Evolutionary conservation across 2,329 filamentous ascomycete genomes (phyloP), one percentile per base, ranked within the genome.

Genomic region (Talaromyces sp.): DNA sequence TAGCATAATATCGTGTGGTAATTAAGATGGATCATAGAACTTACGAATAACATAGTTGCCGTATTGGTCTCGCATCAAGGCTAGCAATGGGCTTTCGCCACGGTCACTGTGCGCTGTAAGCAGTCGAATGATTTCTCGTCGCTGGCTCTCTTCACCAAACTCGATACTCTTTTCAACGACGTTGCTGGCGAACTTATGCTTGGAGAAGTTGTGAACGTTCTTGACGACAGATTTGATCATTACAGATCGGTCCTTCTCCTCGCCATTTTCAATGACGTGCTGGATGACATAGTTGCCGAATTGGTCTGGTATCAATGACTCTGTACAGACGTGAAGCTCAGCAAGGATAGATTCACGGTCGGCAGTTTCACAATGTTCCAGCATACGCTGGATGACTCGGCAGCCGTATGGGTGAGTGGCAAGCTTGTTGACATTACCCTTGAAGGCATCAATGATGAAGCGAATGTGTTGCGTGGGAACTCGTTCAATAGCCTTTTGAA

Each of bases 241-340:
- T 70, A 84, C 87, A 14, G 84, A 83, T 22, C 89, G 87, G 72
- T 97, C 92, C 64, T 89, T 87, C 3, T 86, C 83, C 60, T 88
- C 85, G 27, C 93, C 93, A 68, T 92, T 87, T 66, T 89, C 83
- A 67, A 99, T 93, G 60, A 98, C 88, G 74, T 98, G 92, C 75
- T 98, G 95, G 3, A 91, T 90, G 19, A 99, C 95, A 74, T 99
- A 99, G 79, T 99, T 99, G 66, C 95, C 95, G 73, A 90, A 99
- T 69, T 93, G 89, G 73, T 98, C 92, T 0, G 88, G 87, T 68
- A 97, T 91, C 65, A 98, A 86, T 64, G 84, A 86, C 37, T 86
- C 77, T 10, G 91, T 88, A 69, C 89, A 90, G 10, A 84, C 82
- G 73, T 95, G 90, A 24, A 99, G 84, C 79, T 98, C 94, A 1